Percentiles rank a stretch among this genome's conserved stretches.
phyloP scores from a whole-genome alignment of 1,139 yeast species.

The Yamadazyma sp. region DNA sequence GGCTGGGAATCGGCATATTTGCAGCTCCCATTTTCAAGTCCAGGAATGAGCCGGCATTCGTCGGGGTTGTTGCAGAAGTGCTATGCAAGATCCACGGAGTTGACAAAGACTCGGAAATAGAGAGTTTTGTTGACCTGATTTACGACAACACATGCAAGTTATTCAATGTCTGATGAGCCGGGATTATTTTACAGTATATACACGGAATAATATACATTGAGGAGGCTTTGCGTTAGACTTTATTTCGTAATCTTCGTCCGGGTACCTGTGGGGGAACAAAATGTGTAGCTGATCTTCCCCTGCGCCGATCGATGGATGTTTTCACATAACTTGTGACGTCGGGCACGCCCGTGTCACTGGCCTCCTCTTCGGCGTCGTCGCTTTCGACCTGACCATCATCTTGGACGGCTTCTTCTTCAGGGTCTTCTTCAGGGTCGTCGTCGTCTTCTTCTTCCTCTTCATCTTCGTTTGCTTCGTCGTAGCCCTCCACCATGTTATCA shows the following conservation, averaged over 20 bases:
- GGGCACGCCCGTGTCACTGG: constrained; percentile 1
- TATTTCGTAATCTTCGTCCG: constrained; percentile 8
- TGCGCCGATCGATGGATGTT: background rate
- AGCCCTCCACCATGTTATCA: constrained; percentile 9
- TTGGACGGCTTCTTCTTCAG: constrained; percentile 17
- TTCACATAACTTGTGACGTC: no score
- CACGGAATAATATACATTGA: constrained; percentile 1
- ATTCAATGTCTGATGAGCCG: constrained; percentile 45
- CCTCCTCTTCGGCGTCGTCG: constrained; percentile 10
- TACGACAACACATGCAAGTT: constrained; percentile 64
- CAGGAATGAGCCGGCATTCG: constrained; percentile 87
- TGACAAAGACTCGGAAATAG: constrained; percentile 44
- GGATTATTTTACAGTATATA: background rate
- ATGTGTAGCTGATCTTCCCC: background rate
- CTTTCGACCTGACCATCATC: constrained; percentile 10
- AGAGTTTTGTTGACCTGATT: constrained; percentile 57
- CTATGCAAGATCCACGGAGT: constrained; percentile 54
- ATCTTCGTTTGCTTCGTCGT: constrained; percentile 15
- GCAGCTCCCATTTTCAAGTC: constrained; percentile 68
- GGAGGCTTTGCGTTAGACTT: constrained; percentile 4
- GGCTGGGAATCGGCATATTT: constrained; percentile 27
- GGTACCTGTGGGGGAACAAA: constrained; percentile 7
- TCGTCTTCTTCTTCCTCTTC: constrained; percentile 10
- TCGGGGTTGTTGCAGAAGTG: constrained; percentile 79
- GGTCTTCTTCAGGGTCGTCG: constrained; percentile 8